phyloP scores from a whole-genome alignment of 305 asterid species.

The Fraxinus velutina region DNA sequence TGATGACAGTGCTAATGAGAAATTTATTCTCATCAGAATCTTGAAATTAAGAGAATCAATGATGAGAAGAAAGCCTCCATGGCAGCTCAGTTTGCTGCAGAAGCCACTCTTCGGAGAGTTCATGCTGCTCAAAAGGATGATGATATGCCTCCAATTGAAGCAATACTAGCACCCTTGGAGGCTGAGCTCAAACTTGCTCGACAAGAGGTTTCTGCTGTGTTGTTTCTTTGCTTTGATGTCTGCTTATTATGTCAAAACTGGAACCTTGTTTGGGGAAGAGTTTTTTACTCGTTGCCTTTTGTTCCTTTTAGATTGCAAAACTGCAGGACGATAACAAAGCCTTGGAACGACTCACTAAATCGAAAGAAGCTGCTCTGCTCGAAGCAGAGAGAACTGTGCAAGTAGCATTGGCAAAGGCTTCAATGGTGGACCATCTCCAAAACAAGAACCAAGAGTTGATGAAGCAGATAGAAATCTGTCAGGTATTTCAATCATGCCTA shows the following conservation, averaged over 20 bases:
- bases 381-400: slow-evolving; percentile 97
- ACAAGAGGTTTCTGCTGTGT: slow-evolving; percentile 61
- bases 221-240: background rate
- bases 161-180: slow-evolving; percentile 93
- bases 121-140: slow-evolving; percentile 98
- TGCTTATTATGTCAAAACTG: slow-evolving; percentile 16
- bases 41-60: slow-evolving; percentile 90
- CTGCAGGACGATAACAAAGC: slow-evolving; percentile 98
- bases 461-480: slow-evolving; percentile 99
- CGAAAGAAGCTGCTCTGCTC: slow-evolving; percentile 96
- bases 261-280: slow-evolving; percentile 19
- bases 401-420: slow-evolving; percentile 90
- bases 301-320: slow-evolving; percentile 65
- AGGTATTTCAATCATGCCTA: slow-evolving; percentile 42
- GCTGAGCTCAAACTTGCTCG: slow-evolving; percentile 97
- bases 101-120: slow-evolving; percentile 97
- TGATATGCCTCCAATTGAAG: slow-evolving; percentile 99
- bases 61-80: slow-evolving; percentile 98
- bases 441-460: slow-evolving; percentile 96
- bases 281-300: slow-evolving; percentile 17
- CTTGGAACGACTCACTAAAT: slow-evolving; percentile 89
- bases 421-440: slow-evolving; percentile 99
- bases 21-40: slow-evolving; percentile 57
- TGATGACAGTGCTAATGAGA: background rate
- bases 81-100: slow-evolving; percentile 99